Conservation (phyloP, 2,329 filamentous ascomycete genomes). For the Cladosporium sp. region DNA sequence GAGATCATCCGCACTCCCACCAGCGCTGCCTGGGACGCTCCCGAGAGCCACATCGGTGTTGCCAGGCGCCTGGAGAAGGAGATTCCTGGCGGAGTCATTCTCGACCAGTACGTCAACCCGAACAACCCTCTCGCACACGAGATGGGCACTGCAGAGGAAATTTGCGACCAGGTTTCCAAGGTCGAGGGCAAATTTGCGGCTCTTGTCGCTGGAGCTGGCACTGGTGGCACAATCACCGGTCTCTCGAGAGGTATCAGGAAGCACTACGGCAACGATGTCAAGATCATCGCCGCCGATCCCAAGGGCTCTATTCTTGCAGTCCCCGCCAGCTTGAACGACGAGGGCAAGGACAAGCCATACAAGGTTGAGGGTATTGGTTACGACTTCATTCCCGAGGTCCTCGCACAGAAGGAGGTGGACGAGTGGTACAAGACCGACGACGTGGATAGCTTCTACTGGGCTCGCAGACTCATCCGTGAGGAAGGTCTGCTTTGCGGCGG, state of each 20-base stretch:
- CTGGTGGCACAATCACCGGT: constrained; percentile 91
- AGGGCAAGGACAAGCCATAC: constrained; percentile 77
- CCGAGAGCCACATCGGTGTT: constrained; percentile 95
- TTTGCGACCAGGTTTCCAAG: constrained; percentile 77
- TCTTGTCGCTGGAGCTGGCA: constrained; percentile 87
- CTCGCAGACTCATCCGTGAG: constrained; percentile 85
- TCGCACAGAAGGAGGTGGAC: constrained; percentile 75
- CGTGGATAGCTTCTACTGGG: constrained; percentile 81
- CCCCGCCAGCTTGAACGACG: constrained; percentile 73
- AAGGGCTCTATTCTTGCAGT: constrained; percentile 86
- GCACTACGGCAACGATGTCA: constrained; percentile 72
- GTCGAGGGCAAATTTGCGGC: constrained; percentile 68
- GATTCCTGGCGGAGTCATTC: constrained; percentile 91
- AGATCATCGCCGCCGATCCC: constrained; percentile 89
- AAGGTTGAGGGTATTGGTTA: constrained; percentile 99
- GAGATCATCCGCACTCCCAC: constrained; percentile 98
- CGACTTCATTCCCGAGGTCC: constrained; percentile 93
- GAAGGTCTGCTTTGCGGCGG: constrained; percentile 92
- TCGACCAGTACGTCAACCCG: constrained; percentile 89
- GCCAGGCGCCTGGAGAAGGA: constrained; percentile 87
- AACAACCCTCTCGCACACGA: constrained; percentile 95
- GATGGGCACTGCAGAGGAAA: constrained; percentile 89
- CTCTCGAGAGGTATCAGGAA: constrained; percentile 80
- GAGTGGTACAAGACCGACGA: constrained; percentile 99
- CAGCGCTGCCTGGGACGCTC: constrained; percentile 88